Evolutionary conservation across 768 basidiomycete species (phyloP), one percentile per base, ranked within the genome.

Genomic region (Psilocybe cubensis): DNA sequence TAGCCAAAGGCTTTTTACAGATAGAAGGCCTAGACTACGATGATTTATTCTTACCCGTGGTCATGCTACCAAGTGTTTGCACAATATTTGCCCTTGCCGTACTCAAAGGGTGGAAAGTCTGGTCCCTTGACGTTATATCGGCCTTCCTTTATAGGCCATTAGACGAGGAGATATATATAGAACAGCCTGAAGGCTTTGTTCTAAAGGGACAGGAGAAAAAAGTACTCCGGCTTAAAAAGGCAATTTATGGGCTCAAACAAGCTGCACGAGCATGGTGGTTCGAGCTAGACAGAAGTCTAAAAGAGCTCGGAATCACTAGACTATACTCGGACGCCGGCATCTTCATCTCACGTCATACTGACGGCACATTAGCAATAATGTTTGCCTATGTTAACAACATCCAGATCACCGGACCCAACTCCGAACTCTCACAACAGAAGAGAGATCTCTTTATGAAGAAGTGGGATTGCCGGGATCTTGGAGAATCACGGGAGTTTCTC

Each of bases 1-100:
- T 75, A 11, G 71, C 66, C 5, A 56, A 63, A 48, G 71, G 68
- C 43, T 79, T 71, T 66, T 65, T 69, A 1, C 77, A 81, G 54
- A 58, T 69, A 17, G 65, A 69, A 27, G 72, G 79, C 33, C 53
- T 78, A 25, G 75, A 78, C 56, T 79, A 65, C 60, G 56, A 61
- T 47, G 59, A 72, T 35, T 69, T 64, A 4, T 72, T 60, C 46
- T 60, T 71, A 42, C 68, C 68, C 14, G 66, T 70, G 21, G 62
- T 63, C 5, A 50, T 57, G 7, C 18, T 43, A 2, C 3, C 28
- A 40, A 23, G 20, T 10, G 38, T 54, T 25, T 18, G 62, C 59
- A 50, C 58, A 54, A 42, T 40, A 21, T n/a, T 52, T 54, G 24
- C 42, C 2, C 29, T 54, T 43, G 52, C 52, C 27, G 24, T 7